Evolutionary conservation across 2,329 filamentous ascomycete species (phyloP), one percentile per base, ranked within the genome.

Genomic region (Paraphoma chrysanthemicola): DNA sequence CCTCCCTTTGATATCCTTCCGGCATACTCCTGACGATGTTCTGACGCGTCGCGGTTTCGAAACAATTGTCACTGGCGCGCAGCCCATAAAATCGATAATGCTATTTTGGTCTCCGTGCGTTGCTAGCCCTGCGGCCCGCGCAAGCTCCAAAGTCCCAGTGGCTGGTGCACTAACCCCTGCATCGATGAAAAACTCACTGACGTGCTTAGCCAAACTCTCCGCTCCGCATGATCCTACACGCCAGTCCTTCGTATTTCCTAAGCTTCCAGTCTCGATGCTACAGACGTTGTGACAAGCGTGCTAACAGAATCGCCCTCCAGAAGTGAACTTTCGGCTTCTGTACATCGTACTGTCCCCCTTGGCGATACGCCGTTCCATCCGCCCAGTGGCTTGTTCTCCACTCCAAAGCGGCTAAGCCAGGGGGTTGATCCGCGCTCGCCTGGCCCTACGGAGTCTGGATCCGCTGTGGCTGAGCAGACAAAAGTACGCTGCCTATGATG

Each of bases 401-500:
- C 46, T 43, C 48, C 39, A 30, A 56, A 48, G 36, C 53, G 56
- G 57, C 47, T 57, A 60, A 57, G 38, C 47, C 54, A 60, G 54
- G 57, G 57, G 53, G 39, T 43, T n/a, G 44, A 49, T 51, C 49
- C 36, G 43, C 51, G 29, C n/a, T 6, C 14, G 33, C 33, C 33
- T 44, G 45, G 17, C 45, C 42, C 31, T 53, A 31, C 16, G 16
- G 29, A 44, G 57, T 59, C 56, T 55, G 59, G 48, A 66, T 56
- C 55, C 39, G 42, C 51, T 57, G 62, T 67, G 64, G 64, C 64
- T 65, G 55, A 62, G 64, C 50, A 29, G 31, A 23, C 23, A 42
- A 46, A 45, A 53, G 50, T 8, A 30, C 33, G 53, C n/a, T 18
- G 30, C 7, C 36, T 23, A 14, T 28, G 18, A 43, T 31, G 44